Evolutionary conservation across 1,139 yeast species (phyloP), one percentile per base, ranked within the genome.

Genomic region (Yamadazyma oceani): DNA sequence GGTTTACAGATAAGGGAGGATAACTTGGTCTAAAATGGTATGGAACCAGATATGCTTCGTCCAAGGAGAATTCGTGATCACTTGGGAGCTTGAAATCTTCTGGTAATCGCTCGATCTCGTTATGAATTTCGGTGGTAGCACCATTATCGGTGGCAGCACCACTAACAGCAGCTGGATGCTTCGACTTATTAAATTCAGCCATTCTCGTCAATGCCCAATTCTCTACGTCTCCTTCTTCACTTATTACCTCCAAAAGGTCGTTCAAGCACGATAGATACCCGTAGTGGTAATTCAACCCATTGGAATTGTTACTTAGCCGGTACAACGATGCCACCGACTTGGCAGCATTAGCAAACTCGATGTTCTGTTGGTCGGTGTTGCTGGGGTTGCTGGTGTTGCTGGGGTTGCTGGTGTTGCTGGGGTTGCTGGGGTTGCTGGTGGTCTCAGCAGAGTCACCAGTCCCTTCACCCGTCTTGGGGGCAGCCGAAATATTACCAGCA

Each of bases 341-440:
- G 22, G 86, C 86, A 8, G 86, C 86, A 37, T 66, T 64, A 39
- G 82, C 75, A 58, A 81, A 81, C 47, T 80, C 85, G 1, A 62
- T 53, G 21, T 78, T 69, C 25, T 37, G 39, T 34, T 12, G 13
- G n/a, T 16, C 16, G 16, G 14, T 27, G 35, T n/a, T n/a, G 26
- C 11, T 27, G 16, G 14, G 14, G 12, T 27, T 27, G n/a, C n/a
- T n/a, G n/a, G n/a, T n/a, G n/a, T n/a, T n/a, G n/a, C n/a, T n/a
- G n/a, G n/a, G n/a, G n/a, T n/a, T n/a, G n/a, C n/a, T n/a, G n/a
- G n/a, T n/a, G n/a, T n/a, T n/a, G n/a, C n/a, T n/a, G n/a, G n/a
- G n/a, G n/a, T n/a, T n/a, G n/a, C n/a, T n/a, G n/a, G n/a, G n/a
- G n/a, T n/a, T n/a, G n/a, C n/a, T n/a, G n/a, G n/a, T n/a, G n/a